A percentile compares a stretch with the other conserved stretches of the same genome.
These are phyloP conservation scores for Acer yangbiense DNA, from an alignment of 345 rosid species.

Conservation along the genomic window DNA sequence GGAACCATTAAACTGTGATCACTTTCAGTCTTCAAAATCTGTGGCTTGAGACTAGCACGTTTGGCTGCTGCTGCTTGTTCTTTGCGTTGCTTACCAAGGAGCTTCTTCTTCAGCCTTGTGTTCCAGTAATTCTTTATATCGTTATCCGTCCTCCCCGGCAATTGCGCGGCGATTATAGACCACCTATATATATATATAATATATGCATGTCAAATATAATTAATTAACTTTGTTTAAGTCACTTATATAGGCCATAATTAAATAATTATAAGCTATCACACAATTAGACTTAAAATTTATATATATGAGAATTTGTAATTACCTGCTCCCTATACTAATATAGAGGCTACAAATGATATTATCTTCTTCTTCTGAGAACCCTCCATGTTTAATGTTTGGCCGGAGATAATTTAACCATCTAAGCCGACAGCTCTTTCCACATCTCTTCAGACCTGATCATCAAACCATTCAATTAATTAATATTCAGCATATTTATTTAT, in stretches of 20 bases:
- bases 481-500: background rate
- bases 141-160: conserved; percentile 82
- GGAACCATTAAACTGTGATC: conserved; percentile 22
- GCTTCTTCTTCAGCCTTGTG: conserved; percentile 79
- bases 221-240: background rate
- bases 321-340: conserved; percentile 61
- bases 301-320: background rate
- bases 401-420: conserved; percentile 64
- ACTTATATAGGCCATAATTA: background rate
- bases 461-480: background rate
- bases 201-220: background rate
- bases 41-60: conserved; percentile 44
- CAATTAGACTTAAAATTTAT: background rate
- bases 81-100: conserved; percentile 64
- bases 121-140: conserved; percentile 88
- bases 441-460: conserved; percentile 50
- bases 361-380: conserved; percentile 65
- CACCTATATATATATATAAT: conserved; percentile 38
- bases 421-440: conserved; percentile 61
- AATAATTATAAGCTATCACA: background rate
- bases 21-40: conserved; percentile 46
- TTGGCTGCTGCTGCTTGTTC: conserved; percentile 39
- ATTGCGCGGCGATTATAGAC: conserved; percentile 83
- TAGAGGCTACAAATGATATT: conserved; percentile 57
- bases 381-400: conserved; percentile 61